Base-by-base conservation (phyloP, 495 filamentous ascomycete species). In the Hypomontagnella submonticulosa region DNA sequence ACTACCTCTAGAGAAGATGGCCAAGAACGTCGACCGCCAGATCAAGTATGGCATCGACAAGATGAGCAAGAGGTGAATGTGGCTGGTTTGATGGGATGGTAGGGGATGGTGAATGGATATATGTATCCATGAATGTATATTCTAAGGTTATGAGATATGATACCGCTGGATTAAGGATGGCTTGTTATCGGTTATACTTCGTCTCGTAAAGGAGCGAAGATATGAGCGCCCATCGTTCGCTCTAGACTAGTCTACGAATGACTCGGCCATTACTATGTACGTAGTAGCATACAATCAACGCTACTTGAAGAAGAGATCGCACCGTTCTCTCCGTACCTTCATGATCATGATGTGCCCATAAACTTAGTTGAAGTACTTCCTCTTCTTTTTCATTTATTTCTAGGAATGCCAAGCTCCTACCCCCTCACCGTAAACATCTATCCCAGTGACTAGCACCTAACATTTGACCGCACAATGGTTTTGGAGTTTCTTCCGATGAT, bases 1-100 rank as follows among this genome's bases (percentile, higher is more conserved):
- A 6, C 69, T 83, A 16, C 81, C 75, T 0, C 75, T 82, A 1
- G 80, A 83, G 70, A 77, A 69, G 71, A 71, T 80, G 43, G 80
- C 79, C 49, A 73, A 77, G 73, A 61, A 61, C 54, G 70, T 76
- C 50, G 76, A 81, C 51, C 57, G 60, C 33, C 61, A 73, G 55
- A 81, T 81, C 74, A 76, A 75, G 73, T 72, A 62, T 65, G 72
- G 68, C 47, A 68, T 81, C 30, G 74, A 74, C 42, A 54, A 55
- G 52, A 61, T 80, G 46, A 49, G 47, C 30, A 65, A 66, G 49
- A 11, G 61, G 13, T 61, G 27, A 51, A 20, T 11, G 18, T 11
- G 1, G 8, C n/a, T 34, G 9, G n/a, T 0, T 6, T 4, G 11
- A 18, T 43, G 16, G 9, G 9, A 15, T 36, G 15, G 61, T 43